phyloP scores from a whole-genome alignment of 495 filamentous ascomycete genomes.

The Hypoxylon crocopeplum region DNA sequence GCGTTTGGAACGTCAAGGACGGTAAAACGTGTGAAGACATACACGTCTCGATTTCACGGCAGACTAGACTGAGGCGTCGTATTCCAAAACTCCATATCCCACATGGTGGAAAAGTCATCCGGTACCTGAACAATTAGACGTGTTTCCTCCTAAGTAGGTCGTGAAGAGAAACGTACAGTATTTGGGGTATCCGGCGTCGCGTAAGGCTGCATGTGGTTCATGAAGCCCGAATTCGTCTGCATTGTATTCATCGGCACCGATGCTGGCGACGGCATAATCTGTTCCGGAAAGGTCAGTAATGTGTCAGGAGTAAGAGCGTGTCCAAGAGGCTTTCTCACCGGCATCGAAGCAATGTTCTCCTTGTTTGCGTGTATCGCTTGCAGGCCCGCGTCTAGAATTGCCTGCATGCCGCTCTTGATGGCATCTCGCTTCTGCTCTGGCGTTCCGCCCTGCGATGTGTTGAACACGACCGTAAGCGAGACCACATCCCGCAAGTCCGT shows the following conservation, averaged over 20 bases:
- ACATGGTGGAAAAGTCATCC: slow-evolving; percentile 34
- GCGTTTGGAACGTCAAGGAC: neutral
- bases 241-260: slow-evolving; percentile 23
- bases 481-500: slow-evolving; percentile 45
- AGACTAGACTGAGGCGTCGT: slow-evolving; percentile 15
- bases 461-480: slow-evolving; percentile 42
- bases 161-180: slow-evolving; percentile 17
- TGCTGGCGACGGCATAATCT: slow-evolving; percentile 29
- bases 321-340: slow-evolving; percentile 20
- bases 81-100: slow-evolving; percentile 40
- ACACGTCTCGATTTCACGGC: neutral
- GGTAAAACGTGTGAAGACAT: neutral
- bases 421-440: slow-evolving; percentile 35
- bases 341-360: slow-evolving; percentile 36
- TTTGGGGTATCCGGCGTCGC: slow-evolving; percentile 22
- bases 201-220: slow-evolving; percentile 29
- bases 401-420: slow-evolving; percentile 36
- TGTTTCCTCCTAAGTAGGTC: neutral
- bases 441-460: slow-evolving; percentile 38
- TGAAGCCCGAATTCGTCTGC: slow-evolving; percentile 20
- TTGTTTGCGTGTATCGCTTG: slow-evolving; percentile 34
- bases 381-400: slow-evolving; percentile 39
- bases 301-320: neutral
- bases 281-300: slow-evolving; percentile 8
- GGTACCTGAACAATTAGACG: slow-evolving; percentile 23